Base-by-base conservation (phyloP, 768 basidiomycete species). In the Calocera cornea region DNA sequence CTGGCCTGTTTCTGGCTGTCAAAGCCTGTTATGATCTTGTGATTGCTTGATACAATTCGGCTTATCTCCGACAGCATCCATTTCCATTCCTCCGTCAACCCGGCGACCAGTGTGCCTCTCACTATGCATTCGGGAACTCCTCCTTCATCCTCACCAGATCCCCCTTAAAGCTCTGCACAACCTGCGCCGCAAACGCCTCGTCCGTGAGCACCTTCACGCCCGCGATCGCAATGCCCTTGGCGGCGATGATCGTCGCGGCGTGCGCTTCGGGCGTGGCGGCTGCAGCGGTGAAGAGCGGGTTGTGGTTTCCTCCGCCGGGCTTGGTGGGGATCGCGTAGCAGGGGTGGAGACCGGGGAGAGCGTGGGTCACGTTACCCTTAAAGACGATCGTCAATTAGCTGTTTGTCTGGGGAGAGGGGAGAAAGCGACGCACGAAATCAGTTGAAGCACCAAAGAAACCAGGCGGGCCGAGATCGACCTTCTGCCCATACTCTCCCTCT, bases 361-460 rank as follows among this genome's bases (percentile, higher is more conserved):
- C 31, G 31, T 60, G 54, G 14, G 54, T 29, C 5, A 60, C 54
- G 19, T 60, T 60, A 16, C 54, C 54, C 54, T 60, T 5, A 29
- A 60, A 19, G 3, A 47, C 5, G 27, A 33, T 60, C 8, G 49
- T 50, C 54, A 10, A 60, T 33, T 14, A 16, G 54, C 5, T 12
- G 11, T 60, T 5, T 29, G 27, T n/a, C n/a, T n/a, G 31, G 10
- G 24, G 27, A 60, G 16, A 31, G 31, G 27, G 10, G 7, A 60
- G 16, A 24, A 24, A 7, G 7, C 8, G 44, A 60, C 54, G 54
- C 24, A 60, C 90, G 70, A 92, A 92, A 74, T 92, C 90, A 1
- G 90, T 92, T 2, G 89, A 92, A 14, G 88, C 90, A 50, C 81
- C 81, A 76, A 71, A 87, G 87, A 49, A 89, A 86, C 81, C 83